These are phyloP conservation scores for Vigna radiata DNA, from an alignment of 306 rosid genomes.

Conservation along the genomic window DNA sequence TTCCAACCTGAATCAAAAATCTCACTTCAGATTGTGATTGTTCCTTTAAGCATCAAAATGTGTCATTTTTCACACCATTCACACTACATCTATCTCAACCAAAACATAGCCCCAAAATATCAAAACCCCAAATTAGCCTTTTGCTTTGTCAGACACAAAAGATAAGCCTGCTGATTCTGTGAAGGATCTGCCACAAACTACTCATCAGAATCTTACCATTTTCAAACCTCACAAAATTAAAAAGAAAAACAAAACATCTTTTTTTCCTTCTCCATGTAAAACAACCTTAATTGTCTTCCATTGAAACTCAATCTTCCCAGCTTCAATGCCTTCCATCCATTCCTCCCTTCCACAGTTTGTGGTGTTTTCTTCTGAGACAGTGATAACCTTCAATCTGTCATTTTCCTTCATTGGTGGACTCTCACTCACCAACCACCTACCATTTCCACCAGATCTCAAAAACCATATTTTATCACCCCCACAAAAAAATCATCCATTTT, in stretches of 20 bases:
- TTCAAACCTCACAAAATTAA: constrained; percentile 8
- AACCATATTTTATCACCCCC: constrained; percentile 31
- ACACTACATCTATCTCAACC: constrained; percentile 14
- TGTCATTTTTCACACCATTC: constrained; percentile 32
- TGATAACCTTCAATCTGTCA: constrained; percentile 52
- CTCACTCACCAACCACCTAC: constrained; percentile 66
- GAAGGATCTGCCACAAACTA: constrained; percentile 53
- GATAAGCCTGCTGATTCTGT: constrained; percentile 53
- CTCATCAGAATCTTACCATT: constrained; percentile 29
- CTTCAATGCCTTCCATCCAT: constrained; percentile 76
- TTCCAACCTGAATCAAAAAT: constrained; percentile 8
- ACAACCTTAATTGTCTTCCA: constrained; percentile 46
- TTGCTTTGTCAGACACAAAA: neutral
- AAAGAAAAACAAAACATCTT: neutral
- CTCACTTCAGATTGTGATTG: constrained; percentile 45
- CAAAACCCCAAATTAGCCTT: constrained; percentile 8
- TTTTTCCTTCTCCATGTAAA: constrained; percentile 11
- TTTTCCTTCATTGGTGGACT: constrained; percentile 62
- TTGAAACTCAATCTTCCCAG: constrained; percentile 67
- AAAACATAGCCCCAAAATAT: neutral
- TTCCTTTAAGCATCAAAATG: neutral
- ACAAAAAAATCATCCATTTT: constrained; percentile 23
- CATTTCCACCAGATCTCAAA: constrained; percentile 58
- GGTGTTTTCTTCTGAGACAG: constrained; percentile 31
- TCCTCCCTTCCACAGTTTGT: constrained; percentile 31